Percentiles rank a stretch among this genome's conserved stretches.
Evolutionary conservation across 1,139 yeast genomes (phyloP).

Genomic region (Blastobotrys serpentis): DNA sequence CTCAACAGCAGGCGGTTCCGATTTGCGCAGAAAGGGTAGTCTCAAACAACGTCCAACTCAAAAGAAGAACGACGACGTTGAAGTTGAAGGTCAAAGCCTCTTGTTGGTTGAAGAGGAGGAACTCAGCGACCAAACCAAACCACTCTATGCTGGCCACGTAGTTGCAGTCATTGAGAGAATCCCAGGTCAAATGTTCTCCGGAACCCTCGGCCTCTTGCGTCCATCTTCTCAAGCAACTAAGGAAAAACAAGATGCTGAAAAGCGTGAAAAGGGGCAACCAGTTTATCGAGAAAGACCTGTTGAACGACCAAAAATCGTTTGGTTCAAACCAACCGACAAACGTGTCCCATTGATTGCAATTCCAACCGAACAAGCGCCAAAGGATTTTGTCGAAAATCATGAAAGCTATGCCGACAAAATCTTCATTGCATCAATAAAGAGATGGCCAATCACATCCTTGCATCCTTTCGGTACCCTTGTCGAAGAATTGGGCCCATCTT

Average conservation of each 20-base stretch:
- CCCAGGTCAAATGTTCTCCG: constrained; percentile 88
- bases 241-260: constrained; percentile 61
- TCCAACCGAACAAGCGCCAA: constrained; percentile 97
- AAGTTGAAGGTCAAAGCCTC: constrained; percentile 95
- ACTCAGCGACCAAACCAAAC: constrained; percentile 87
- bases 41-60: constrained; percentile 96
- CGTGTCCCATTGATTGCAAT: constrained; percentile 96
- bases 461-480: constrained; percentile 97
- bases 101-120: constrained; percentile 93
- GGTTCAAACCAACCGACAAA: constrained; percentile 98
- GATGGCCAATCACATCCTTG: constrained; percentile 98
- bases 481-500: constrained; percentile 79
- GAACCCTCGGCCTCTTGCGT: constrained; percentile 87
- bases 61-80: constrained; percentile 97
- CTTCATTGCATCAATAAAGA: constrained; percentile 91
- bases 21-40: constrained; percentile 80
- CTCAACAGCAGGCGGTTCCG: constrained; percentile 28
- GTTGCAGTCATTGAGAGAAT: constrained; percentile 97
- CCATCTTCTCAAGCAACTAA: constrained; percentile 96
- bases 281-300: constrained; percentile 29
- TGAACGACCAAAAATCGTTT: constrained; percentile 85
- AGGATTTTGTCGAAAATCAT: constrained; percentile 90
- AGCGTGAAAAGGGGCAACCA: constrained; percentile 43
- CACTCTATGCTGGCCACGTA: constrained; percentile 95
- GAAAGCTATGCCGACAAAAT: constrained; percentile 76